phyloP scores from a whole-genome alignment of 306 rosid genomes.

The Vachellia pachyceras region DNA sequence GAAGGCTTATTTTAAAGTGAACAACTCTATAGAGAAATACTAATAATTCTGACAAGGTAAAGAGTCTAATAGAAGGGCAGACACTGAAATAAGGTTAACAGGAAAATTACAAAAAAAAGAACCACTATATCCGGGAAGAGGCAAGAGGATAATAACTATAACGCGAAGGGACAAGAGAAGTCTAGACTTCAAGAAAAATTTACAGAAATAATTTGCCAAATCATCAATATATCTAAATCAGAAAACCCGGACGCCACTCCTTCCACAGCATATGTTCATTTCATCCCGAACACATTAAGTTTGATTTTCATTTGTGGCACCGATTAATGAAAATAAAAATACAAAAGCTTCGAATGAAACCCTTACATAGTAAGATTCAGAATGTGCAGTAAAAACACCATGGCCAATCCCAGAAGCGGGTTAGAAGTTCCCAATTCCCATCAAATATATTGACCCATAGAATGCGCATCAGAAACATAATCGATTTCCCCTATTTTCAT shows the following conservation, averaged over 20 bases:
- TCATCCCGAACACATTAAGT: neutral
- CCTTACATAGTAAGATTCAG: neutral
- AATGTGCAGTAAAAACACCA: neutral
- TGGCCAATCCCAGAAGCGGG: no score
- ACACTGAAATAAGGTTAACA: no score
- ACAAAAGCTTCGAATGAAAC: neutral
- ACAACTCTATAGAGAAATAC: no score
- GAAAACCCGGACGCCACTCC: neutral
- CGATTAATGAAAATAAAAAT: neutral
- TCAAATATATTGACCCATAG: neutral
- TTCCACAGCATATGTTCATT: neutral
- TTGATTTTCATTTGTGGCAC: neutral
- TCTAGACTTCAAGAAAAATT: no score
- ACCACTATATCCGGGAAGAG: no score
- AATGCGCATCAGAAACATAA: neutral
- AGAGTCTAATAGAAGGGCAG: no score
- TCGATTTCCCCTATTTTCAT: neutral
- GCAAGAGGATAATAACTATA: no score
- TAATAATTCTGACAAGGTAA: no score
- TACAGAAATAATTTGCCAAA: neutral
- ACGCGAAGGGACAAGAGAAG: no score
- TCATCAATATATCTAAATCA: neutral
- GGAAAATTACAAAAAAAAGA: no score
- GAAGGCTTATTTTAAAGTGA: no score
- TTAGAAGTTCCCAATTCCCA: neutral